phyloP scores from a whole-genome alignment of 2,329 filamentous ascomycete genomes.

The Fusarium clavum region DNA sequence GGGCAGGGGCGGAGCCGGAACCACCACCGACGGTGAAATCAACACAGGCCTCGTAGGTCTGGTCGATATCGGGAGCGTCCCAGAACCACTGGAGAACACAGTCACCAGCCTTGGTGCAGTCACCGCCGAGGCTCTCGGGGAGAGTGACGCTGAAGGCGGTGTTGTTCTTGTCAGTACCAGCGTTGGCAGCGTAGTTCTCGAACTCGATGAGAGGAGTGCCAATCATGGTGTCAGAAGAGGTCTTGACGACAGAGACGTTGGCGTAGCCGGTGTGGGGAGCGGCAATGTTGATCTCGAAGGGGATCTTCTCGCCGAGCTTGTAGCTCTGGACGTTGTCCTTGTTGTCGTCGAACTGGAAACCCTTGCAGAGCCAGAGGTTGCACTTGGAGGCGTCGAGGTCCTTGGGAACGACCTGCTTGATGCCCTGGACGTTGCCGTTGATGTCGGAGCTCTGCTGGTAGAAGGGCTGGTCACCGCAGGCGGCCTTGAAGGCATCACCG shows the following conservation, averaged over 20 bases:
- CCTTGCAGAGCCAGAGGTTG: constrained; percentile 61
- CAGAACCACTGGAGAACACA: constrained; percentile 72
- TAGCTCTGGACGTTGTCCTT: constrained; percentile 56
- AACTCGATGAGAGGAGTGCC: constrained; percentile 66
- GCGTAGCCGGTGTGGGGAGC: constrained; percentile 60
- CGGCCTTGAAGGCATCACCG: constrained; percentile 56
- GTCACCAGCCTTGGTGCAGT: constrained; percentile 62
- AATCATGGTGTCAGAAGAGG: constrained; percentile 62
- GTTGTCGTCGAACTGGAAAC: constrained; percentile 60
- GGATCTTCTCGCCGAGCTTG: constrained; percentile 56
- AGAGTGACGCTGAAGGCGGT: constrained; percentile 66
- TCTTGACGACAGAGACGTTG: constrained; percentile 70
- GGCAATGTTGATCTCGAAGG: constrained; percentile 55
- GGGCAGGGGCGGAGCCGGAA: constrained; percentile 1
- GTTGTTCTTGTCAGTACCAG: constrained; percentile 56
- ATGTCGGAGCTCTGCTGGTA: constrained; percentile 50
- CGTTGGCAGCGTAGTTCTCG: constrained; percentile 64
- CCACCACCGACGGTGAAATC: constrained; percentile 59
- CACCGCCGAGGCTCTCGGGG: constrained; percentile 56
- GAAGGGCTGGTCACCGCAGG: constrained; percentile 58
- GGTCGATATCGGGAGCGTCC: constrained; percentile 65
- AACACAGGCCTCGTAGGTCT: constrained; percentile 73
- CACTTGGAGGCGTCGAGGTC: constrained; percentile 46
- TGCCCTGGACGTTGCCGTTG: constrained; percentile 55
- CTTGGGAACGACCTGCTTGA: constrained; percentile 47